phyloP scores from a whole-genome alignment of 108 stramenopile species.

The Cyclotella choctawhatcheeana region DNA sequence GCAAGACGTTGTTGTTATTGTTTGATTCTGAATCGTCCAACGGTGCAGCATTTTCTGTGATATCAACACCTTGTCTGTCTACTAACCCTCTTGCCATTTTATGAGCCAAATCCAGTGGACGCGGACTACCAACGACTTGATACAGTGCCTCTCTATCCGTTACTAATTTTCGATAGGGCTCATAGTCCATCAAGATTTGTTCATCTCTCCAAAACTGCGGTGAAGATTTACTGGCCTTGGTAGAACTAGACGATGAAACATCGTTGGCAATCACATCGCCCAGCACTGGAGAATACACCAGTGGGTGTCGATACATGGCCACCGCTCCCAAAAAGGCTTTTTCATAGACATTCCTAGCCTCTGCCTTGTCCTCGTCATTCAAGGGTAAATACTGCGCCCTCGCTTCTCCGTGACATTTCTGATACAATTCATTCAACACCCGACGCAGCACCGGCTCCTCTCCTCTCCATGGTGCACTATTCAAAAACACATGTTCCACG shows the following conservation, averaged over 20 bases:
- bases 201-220: conserved; percentile 41
- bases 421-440: conserved; percentile 40
- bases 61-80: conserved; percentile 30
- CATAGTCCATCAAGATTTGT: conserved; percentile 56
- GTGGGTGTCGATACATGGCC: conserved; percentile 90
- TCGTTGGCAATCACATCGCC: conserved; percentile 54
- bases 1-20: too few relatives aligned
- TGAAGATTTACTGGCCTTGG: neutral
- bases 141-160: conserved; percentile 39
- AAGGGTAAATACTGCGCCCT: conserved; percentile 32
- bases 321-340: conserved; percentile 77
- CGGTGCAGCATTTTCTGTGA: neutral
- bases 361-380: conserved; percentile 35
- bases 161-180: conserved; percentile 65
- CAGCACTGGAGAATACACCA: conserved; percentile 77
- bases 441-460: conserved; percentile 33
- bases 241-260: conserved; percentile 18
- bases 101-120: conserved; percentile 30
- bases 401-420: conserved; percentile 37
- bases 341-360: conserved; percentile 75
- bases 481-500: conserved; percentile 48
- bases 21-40: conserved; percentile 5
- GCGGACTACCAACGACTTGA: conserved; percentile 55
- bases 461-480: too few relatives aligned
- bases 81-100: conserved; percentile 53